These are phyloP conservation scores for Galerina sulciceps DNA, from an alignment of 768 basidiomycete species.

Conservation along the genomic window DNA sequence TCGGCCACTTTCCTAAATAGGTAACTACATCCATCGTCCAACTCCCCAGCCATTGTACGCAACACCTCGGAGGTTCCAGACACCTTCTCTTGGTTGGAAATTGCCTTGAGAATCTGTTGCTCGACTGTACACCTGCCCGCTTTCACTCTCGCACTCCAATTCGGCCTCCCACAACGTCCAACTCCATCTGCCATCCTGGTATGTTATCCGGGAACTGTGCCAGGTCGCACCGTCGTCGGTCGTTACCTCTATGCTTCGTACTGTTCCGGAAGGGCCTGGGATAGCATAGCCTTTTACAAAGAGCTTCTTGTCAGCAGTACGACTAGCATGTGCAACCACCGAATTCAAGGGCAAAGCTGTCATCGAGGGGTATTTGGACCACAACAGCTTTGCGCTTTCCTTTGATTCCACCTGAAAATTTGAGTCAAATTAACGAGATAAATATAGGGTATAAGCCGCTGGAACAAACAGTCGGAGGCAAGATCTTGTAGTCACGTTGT, in stretches of 20 bases:
- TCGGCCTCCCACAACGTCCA: constrained; percentile 74
- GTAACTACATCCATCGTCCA: constrained; percentile 35
- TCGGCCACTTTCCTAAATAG: constrained; percentile 14
- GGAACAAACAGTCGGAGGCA: constrained; percentile 51
- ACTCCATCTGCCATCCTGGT: constrained; percentile 70
- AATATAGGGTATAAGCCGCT: not conserved
- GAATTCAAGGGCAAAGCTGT: constrained; percentile 66
- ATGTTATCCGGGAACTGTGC: constrained; percentile 53
- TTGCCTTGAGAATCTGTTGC: constrained; percentile 55
- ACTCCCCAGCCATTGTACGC: constrained; percentile 58
- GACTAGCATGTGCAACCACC: constrained; percentile 50
- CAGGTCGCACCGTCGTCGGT: constrained; percentile 57
- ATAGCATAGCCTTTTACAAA: constrained; percentile 64
- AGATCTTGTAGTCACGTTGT: constrained; percentile 71
- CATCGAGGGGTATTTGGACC: constrained; percentile 63
- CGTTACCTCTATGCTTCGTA: constrained; percentile 54
- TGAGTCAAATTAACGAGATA: not conserved
- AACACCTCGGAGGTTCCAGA: constrained; percentile 74
- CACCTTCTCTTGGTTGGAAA: constrained; percentile 49
- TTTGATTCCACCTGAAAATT: constrained; percentile 46
- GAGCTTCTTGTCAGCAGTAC: constrained; percentile 35
- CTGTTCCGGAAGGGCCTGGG: constrained; percentile 46
- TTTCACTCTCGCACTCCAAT: constrained; percentile 36
- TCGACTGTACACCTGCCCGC: constrained; percentile 49
- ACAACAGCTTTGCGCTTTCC: constrained; percentile 45